Conservation (phyloP, 2,329 filamentous ascomycete species). For the Escovopsis sp. region DNA sequence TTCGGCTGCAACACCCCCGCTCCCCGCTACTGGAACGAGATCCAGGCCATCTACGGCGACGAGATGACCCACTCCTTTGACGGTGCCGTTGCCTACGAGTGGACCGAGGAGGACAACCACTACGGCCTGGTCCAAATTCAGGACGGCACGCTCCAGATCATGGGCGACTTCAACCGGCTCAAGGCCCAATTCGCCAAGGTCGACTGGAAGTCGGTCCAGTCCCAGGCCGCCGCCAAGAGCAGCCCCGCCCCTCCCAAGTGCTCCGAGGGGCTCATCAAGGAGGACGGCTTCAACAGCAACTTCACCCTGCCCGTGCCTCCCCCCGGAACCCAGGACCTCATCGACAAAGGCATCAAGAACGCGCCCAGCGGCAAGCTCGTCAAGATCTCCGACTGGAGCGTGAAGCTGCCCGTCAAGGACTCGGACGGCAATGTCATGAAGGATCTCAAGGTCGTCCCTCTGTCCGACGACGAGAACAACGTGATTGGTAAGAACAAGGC, state of each 20-base stretch:
- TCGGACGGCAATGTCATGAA: constrained; percentile 26
- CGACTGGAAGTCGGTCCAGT: constrained; percentile 53
- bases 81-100: constrained; percentile 73
- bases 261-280: constrained; percentile 48
- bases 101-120: constrained; percentile 53
- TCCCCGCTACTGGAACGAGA: constrained; percentile 66
- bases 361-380: constrained; percentile 55
- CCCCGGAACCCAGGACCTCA: constrained; percentile 52
- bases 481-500: constrained; percentile 27
- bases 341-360: constrained; percentile 58
- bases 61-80: constrained; percentile 56
- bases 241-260: constrained; percentile 46
- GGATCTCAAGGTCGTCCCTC: constrained; percentile 32
- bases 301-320: constrained; percentile 64
- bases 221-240: constrained; percentile 40
- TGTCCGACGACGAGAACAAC: constrained; percentile 31
- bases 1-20: constrained; percentile 60
- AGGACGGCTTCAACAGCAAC: constrained; percentile 55
- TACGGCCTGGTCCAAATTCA: constrained; percentile 51
- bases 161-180: constrained; percentile 58
- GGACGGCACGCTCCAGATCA: constrained; percentile 41
- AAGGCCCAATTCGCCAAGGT: constrained; percentile 61
- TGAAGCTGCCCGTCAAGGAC: constrained; percentile 30
- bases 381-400: constrained; percentile 47
- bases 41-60: constrained; percentile 53